Evolutionary conservation across 768 basidiomycete species (phyloP).

Genomic region (Boletus reticulatus): DNA sequence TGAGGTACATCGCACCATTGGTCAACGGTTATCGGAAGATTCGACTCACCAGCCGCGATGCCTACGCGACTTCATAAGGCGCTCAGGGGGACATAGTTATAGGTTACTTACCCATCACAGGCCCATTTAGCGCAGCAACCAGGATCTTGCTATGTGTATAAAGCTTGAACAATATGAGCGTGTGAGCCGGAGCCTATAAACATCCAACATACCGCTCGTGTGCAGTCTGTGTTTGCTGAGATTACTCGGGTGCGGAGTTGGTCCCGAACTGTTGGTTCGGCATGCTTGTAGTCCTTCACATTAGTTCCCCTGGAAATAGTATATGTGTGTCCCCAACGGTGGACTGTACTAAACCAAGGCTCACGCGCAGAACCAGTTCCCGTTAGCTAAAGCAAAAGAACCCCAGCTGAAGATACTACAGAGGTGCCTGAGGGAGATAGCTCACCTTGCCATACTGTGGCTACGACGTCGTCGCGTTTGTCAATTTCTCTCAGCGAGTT

Average conservation of each 20-base stretch:
- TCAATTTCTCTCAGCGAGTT: conserved; percentile 57
- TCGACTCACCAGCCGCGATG: conserved; percentile 55
- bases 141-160: conserved; percentile 67
- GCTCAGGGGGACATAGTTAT: not conserved
- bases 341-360: conserved; percentile 19
- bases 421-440: not conserved
- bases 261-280: conserved; percentile 39
- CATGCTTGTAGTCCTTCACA: conserved; percentile 35
- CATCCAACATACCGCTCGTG: conserved; percentile 52
- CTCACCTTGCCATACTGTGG: conserved; percentile 67
- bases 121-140: conserved; percentile 71
- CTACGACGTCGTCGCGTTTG: conserved; percentile 55
- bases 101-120: conserved; percentile 58
- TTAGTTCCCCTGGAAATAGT: conserved; percentile 52
- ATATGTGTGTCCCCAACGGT: not conserved
- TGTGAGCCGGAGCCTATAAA: not conserved
- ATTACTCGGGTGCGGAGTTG: conserved; percentile 46
- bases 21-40: not conserved
- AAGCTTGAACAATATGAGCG: conserved; percentile 38
- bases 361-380: conserved; percentile 74
- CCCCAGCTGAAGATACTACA: not conserved
- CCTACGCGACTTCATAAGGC: conserved; percentile 36
- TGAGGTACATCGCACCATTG: not conserved
- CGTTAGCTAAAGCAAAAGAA: conserved; percentile 43
- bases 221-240: conserved; percentile 55